Evolutionary conservation across 345 rosid species (phyloP), one percentile per base, ranked within the genome.

Genomic region (Populus pruinosa): DNA sequence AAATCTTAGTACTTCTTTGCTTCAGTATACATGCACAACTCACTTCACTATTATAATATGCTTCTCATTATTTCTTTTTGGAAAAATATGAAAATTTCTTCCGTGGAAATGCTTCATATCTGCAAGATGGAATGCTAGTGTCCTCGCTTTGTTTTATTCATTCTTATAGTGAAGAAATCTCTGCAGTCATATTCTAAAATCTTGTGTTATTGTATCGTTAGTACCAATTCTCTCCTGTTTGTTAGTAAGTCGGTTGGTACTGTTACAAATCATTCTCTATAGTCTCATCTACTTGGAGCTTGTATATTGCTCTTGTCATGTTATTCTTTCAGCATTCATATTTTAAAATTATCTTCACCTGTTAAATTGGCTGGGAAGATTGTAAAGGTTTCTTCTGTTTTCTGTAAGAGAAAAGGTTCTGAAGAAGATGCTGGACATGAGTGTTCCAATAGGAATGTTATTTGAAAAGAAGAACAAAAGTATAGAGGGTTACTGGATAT

Each of bases 1-100:
- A 66, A 27, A 36, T 66, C n/a, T 71, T 13, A 18, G 14, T 69
- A 80, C 63, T 71, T 59, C 20, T 70, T 59, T 25, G 69, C 43
- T 72, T 67, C 71, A 41, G 17, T 43, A 41, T 68, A 47, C 39
- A 2, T 35, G 63, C 17, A 8, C 5, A 36, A 38, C 12, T 18
- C 27, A 25, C 33, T 25, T 23, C 21, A 36, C 56, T 73, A 20
- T 23, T 41, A 5, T 18, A 12, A 5, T 16, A 29, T 44, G 47
- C 39, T 20, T 70, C 12, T 16, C 62, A 14, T 56, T 29, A 53
- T 44, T 23, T 44, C 12, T 16, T 65, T 20, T 8, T 4, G 6
- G 39, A 31, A 49, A 39, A 39, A 38, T 59, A 38, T 36, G 33
- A 72, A 43, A 43, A 72, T 20, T 53, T 61, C 16, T 77, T 25